phyloP scores from a whole-genome alignment of 176 grass and related monocot species.

The Triticum urartu region DNA sequence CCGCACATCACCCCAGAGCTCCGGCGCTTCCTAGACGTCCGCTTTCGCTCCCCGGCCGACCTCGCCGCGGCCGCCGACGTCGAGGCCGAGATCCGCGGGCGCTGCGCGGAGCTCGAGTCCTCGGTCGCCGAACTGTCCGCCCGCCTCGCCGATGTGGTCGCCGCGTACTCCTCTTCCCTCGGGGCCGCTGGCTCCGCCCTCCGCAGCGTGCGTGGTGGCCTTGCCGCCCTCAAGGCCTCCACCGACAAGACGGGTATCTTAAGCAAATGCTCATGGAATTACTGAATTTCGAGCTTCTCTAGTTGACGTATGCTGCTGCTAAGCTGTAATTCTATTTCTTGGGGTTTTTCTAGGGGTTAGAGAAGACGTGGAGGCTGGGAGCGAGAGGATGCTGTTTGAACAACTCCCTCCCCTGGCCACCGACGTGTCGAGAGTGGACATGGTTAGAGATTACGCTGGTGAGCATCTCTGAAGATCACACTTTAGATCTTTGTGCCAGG shows the following conservation, averaged over 20 bases:
- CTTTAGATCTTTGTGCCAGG: background rate
- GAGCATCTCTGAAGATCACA: background rate
- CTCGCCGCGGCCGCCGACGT: constrained; percentile 53
- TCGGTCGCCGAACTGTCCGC: constrained; percentile 37
- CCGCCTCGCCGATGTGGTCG: constrained; percentile 25
- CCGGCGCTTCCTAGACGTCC: constrained; percentile 48
- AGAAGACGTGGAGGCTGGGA: constrained; percentile 33
- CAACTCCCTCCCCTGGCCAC: constrained; percentile 72
- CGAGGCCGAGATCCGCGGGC: constrained; percentile 52
- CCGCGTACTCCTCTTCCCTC: constrained; percentile 39
- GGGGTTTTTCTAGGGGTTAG: constrained; percentile 22
- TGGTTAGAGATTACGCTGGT: constrained; percentile 72
- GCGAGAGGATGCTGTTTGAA: constrained; percentile 44
- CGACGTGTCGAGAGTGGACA: constrained; percentile 82
- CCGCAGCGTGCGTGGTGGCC: constrained; percentile 34
- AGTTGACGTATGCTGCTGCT: background rate
- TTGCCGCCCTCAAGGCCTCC: constrained; percentile 43
- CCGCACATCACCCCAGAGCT: constrained; percentile 28
- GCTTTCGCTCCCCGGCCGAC: constrained; percentile 51
- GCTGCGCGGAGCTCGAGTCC: constrained; percentile 69
- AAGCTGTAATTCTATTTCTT: background rate
- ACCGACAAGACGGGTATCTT: constrained; percentile 29
- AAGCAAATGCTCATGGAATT: constrained; percentile 13
- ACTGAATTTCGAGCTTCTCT: background rate
- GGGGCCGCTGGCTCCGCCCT: constrained; percentile 37